These are phyloP conservation scores for Bruguiera sexangula DNA, from an alignment of 345 rosid species.

Conservation along the genomic window DNA sequence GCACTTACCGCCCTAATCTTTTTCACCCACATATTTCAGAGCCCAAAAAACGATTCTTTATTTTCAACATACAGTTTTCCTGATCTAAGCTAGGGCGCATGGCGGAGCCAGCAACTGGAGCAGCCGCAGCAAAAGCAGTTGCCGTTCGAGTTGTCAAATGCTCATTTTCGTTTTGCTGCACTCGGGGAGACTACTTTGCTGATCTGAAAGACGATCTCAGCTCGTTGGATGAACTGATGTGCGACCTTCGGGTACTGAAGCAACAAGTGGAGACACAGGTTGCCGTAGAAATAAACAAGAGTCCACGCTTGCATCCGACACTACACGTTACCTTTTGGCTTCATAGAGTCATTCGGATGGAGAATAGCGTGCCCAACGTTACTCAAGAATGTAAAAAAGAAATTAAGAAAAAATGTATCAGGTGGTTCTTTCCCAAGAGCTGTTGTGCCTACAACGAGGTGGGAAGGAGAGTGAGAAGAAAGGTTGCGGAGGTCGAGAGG, in stretches of 20 bases:
- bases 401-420: not conserved
- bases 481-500: not conserved
- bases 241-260: not conserved
- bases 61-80: no score
- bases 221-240: not conserved
- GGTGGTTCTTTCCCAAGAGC: not conserved
- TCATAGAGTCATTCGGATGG: not conserved
- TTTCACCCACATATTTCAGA: no score
- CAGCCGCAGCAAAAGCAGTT: no score
- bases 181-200: not conserved
- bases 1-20: no score
- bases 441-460: not conserved
- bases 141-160: not conserved
- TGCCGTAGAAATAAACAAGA: not conserved
- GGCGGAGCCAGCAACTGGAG: no score
- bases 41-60: no score
- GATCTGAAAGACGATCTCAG: not conserved
- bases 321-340: not conserved
- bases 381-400: not conserved
- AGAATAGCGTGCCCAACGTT: not conserved
- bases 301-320: not conserved
- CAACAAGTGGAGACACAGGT: not conserved
- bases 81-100: no score
- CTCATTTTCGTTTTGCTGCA: not conserved
- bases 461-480: not conserved